These are phyloP conservation scores for Malus sieversii DNA, from an alignment of 306 rosid genomes.

Conservation along the genomic window DNA sequence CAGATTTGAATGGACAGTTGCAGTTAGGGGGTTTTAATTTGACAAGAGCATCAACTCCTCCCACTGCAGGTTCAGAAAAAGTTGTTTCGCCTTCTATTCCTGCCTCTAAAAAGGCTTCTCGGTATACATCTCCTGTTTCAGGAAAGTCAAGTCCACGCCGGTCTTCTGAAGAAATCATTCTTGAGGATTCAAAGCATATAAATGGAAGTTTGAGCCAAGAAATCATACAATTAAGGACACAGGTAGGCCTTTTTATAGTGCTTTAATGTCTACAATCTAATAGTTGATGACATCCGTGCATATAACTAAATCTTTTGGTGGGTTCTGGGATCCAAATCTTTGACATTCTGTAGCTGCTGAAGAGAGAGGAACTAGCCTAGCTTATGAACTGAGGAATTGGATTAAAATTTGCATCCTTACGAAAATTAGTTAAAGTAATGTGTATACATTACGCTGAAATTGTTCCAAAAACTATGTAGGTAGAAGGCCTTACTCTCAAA, in stretches of 20 bases:
- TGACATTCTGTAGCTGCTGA: not conserved
- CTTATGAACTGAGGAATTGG: not conserved
- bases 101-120: constrained; percentile 49
- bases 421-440: not conserved
- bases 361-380: not conserved
- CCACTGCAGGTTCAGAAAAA: constrained; percentile 31
- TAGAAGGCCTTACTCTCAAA: constrained; percentile 63
- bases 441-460: not conserved
- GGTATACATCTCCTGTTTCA: constrained; percentile 61
- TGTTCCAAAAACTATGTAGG: constrained; percentile 34
- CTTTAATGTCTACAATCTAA: not conserved
- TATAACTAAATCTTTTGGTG: not conserved
- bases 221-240: constrained; percentile 58
- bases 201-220: constrained; percentile 67
- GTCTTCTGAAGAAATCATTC: constrained; percentile 47
- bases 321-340: not conserved
- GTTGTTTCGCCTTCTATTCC: constrained; percentile 40
- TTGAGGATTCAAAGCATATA: constrained; percentile 43
- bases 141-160: constrained; percentile 49
- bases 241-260: constrained; percentile 44
- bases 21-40: constrained; percentile 29
- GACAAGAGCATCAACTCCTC: constrained; percentile 40
- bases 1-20: constrained; percentile 43
- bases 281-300: not conserved
- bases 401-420: not conserved